Percentiles rank a stretch among this genome's conserved stretches.
Evolutionary conservation across 2,329 filamentous ascomycete genomes (phyloP).

Genomic region (Trichoderma sp.): DNA sequence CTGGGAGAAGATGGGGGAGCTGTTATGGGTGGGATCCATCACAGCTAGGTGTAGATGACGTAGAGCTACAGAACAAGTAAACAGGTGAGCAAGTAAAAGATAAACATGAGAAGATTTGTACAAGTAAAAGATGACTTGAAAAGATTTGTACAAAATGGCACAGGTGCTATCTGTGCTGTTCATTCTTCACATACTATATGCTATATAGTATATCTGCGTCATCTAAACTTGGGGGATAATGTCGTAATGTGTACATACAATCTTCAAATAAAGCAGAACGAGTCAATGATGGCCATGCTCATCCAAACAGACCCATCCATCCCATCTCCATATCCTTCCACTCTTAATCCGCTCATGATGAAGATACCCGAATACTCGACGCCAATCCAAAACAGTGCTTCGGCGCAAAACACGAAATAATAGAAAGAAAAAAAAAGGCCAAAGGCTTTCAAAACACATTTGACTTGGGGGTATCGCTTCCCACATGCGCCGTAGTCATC

Average conservation of each 20-base stretch:
- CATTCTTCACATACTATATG: not conserved
- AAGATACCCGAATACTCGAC: not conserved
- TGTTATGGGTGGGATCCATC: not conserved
- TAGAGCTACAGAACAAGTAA: not conserved
- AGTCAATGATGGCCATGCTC: not conserved
- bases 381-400: not conserved
- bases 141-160: not conserved
- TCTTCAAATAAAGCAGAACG: not conserved
- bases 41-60: not conserved
- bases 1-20: not conserved
- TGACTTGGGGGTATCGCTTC: conserved; percentile 25
- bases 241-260: not conserved
- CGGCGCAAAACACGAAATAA: not conserved
- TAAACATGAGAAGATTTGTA: not conserved
- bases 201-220: not conserved
- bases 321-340: not conserved
- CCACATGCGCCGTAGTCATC: conserved; percentile 21
- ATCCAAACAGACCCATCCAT: not conserved
- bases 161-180: not conserved
- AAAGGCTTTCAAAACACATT: not conserved
- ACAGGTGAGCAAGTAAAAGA: not conserved
- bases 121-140: not conserved
- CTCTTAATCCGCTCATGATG: not conserved
- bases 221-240: not conserved
- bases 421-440: not conserved